phyloP scores from a whole-genome alignment of 1,139 yeast species.

The Eremothecium sinecaudum region DNA sequence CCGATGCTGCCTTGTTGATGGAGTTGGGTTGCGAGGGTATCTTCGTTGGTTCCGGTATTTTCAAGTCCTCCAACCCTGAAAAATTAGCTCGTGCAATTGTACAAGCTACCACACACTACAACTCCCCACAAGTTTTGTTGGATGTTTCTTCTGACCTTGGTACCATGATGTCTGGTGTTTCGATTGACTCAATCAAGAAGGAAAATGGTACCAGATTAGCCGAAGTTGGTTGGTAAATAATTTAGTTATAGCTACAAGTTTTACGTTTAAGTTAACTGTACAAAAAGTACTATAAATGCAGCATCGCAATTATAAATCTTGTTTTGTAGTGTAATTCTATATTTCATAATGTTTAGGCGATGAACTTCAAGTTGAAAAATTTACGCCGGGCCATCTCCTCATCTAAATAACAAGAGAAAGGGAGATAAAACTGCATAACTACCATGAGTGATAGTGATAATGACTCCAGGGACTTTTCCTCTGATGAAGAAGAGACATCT shows the following conservation, averaged over 20 bases:
- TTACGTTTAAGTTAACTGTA: too few species aligned
- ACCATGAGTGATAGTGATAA: conserved; percentile 10
- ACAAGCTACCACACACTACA: conserved; percentile 67
- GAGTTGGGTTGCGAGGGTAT: conserved; percentile 89
- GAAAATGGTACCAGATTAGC: conserved; percentile 18
- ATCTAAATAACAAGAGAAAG: too few species aligned
- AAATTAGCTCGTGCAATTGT: conserved; percentile 73
- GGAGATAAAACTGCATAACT: background rate
- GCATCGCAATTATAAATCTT: too few species aligned
- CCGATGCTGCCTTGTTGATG: conserved; percentile 85
- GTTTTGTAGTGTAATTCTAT: too few species aligned
- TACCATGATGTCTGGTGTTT: conserved; percentile 24
- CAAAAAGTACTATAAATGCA: too few species aligned
- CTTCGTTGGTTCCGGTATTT: conserved; percentile 85
- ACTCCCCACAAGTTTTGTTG: conserved; percentile 55
- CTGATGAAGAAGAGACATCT: conserved; percentile 19
- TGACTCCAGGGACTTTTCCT: conserved; percentile 19
- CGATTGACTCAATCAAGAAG: conserved; percentile 21
- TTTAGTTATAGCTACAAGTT: too few species aligned
- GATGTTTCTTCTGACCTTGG: conserved; percentile 72
- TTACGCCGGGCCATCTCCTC: too few species aligned
- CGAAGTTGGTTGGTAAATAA: conserved; percentile 24
- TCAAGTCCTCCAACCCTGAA: conserved; percentile 36
- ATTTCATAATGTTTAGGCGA: too few species aligned
- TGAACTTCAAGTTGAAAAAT: too few species aligned